Conservation (phyloP, 805 yeast genomes). For the Teunomyces aglyptinius region DNA sequence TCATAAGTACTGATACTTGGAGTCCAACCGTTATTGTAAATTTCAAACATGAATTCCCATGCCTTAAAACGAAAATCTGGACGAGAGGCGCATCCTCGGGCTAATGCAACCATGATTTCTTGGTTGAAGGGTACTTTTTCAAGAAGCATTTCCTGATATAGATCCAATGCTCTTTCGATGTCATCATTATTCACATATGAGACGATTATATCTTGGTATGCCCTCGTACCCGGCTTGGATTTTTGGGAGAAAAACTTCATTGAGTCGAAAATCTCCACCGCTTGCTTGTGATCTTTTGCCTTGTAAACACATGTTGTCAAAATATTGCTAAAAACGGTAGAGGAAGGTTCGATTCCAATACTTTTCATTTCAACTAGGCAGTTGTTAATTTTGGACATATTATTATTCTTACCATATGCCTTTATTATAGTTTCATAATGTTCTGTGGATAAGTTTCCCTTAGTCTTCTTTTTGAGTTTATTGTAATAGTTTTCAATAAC, state of each 20-base stretch:
- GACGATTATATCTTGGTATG: constrained; percentile 72
- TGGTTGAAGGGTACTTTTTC: constrained; percentile 29
- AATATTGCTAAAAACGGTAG: constrained; percentile 52
- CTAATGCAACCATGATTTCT: constrained; percentile 50
- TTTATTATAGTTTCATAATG: constrained; percentile 46
- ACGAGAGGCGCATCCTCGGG: constrained; percentile 64
- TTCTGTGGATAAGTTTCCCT: constrained; percentile 29
- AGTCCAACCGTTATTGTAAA: constrained; percentile 45
- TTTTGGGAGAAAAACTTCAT: constrained; percentile 74
- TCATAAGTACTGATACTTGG: constrained; percentile 54
- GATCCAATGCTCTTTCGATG: constrained; percentile 71
- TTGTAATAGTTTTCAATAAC: constrained; percentile 32
- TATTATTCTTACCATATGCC: constrained; percentile 42
- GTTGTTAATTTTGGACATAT: constrained; percentile 38
- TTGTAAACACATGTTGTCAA: constrained; percentile 59
- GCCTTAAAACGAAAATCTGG: constrained; percentile 52
- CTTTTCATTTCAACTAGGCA: constrained; percentile 37
- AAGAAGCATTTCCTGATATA: constrained; percentile 65
- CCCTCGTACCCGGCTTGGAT: constrained; percentile 63
- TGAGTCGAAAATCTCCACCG: constrained; percentile 72
- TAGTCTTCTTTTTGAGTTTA: constrained; percentile 20
- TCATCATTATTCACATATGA: constrained; percentile 61
- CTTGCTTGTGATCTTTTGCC: constrained; percentile 52
- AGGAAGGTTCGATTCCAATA: constrained; percentile 40
- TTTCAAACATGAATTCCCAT: constrained; percentile 75